A percentile compares a stretch with the other conserved stretches of the same genome.
These are phyloP conservation scores for Silene uniflora DNA, from an alignment of 148 eudicot genomes.

Conservation along the genomic window DNA sequence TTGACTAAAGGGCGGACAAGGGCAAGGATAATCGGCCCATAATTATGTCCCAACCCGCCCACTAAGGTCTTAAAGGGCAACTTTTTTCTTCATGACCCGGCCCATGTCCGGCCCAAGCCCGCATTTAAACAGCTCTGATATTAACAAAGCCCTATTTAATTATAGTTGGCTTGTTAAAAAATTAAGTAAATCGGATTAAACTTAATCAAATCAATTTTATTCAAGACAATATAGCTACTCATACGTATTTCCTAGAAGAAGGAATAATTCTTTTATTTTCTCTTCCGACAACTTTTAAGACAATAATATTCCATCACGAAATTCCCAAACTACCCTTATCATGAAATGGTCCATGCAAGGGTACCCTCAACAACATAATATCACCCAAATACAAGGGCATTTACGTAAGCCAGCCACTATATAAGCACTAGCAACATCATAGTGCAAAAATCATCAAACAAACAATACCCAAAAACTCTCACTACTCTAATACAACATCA, in stretches of 20 bases:
- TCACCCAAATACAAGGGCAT: neutral
- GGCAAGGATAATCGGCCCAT: too few species aligned
- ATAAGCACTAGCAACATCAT: neutral
- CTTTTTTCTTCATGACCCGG: too few species aligned
- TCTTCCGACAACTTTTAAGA: neutral
- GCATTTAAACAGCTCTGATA: too few species aligned
- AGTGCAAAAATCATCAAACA: neutral
- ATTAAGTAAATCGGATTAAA: neutral
- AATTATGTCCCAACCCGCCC: too few species aligned
- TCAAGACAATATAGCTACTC: neutral
- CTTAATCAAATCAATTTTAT: too few species aligned
- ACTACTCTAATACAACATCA: neutral
- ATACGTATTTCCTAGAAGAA: neutral
- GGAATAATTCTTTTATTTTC: neutral
- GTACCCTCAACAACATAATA: neutral
- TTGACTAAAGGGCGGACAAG: too few species aligned
- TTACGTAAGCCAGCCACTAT: neutral
- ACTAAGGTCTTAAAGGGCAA: too few species aligned
- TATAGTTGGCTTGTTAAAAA: too few species aligned
- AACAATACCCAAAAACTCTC: neutral
- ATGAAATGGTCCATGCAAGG: neutral
- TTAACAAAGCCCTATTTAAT: too few species aligned
- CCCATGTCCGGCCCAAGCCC: too few species aligned
- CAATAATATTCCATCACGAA: neutral
- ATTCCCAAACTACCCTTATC: neutral